Evolutionary conservation across 1,139 yeast genomes (phyloP).

Genomic region (Geotrichum citri-aurantii): DNA sequence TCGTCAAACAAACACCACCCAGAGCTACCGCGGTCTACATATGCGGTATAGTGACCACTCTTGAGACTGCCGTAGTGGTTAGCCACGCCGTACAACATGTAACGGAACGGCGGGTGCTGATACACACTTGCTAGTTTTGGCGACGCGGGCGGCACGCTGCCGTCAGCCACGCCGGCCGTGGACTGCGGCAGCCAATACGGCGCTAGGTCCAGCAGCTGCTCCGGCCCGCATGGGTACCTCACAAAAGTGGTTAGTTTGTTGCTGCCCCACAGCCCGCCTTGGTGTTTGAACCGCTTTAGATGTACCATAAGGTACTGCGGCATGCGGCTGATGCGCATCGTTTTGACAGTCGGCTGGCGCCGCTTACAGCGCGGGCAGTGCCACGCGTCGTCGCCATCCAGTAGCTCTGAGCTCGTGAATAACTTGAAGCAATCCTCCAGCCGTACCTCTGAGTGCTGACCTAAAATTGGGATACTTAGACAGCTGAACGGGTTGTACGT

Average conservation of each 20-base stretch:
- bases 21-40: conserved; percentile 57
- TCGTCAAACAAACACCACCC: conserved; percentile 81
- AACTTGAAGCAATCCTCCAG: conserved; percentile 64
- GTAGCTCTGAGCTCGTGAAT: conserved; percentile 58
- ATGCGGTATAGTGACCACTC: conserved; percentile 91
- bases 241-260: conserved; percentile 60
- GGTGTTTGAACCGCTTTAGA: conserved; percentile 66
- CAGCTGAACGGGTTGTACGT: conserved; percentile 80
- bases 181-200: conserved; percentile 49
- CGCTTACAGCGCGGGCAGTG: conserved; percentile 75
- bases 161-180: conserved; percentile 31
- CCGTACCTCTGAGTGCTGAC: conserved; percentile 35
- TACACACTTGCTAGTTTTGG: neutral
- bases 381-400: conserved; percentile 87
- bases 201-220: conserved; percentile 53
- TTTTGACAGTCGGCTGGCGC: conserved; percentile 62
- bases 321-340: conserved; percentile 60
- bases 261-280: conserved; percentile 31
- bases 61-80: conserved; percentile 77
- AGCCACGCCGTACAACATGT: conserved; percentile 79
- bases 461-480: conserved; percentile 68
- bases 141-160: conserved; percentile 39
- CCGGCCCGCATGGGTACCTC: conserved; percentile 48
- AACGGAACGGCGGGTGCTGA: conserved; percentile 60
- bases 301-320: conserved; percentile 72